Evolutionary conservation across 2,329 filamentous ascomycete species (phyloP).

Genomic region (Aspergillus quadricinctus): DNA sequence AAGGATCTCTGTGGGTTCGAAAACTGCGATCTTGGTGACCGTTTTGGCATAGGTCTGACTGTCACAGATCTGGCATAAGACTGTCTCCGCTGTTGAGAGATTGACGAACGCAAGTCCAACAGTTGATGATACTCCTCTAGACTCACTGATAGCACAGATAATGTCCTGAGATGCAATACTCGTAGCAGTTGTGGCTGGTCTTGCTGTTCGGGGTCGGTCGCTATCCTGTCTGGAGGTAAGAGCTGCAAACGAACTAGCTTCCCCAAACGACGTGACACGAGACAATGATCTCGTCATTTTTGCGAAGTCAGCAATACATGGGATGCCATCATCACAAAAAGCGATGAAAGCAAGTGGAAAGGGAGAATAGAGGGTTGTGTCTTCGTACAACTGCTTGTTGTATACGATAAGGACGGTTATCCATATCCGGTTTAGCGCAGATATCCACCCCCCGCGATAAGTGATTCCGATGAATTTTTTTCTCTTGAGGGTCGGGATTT

Average conservation of each 20-base stretch:
- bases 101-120: slow-evolving; percentile 87
- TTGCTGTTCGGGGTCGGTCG: slow-evolving; percentile 49
- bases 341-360: not conserved
- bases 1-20: slow-evolving; percentile 73
- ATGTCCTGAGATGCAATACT: slow-evolving; percentile 62
- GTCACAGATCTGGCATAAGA: slow-evolving; percentile 87
- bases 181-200: slow-evolving; percentile 52
- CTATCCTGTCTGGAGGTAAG: slow-evolving; percentile 32
- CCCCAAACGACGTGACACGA: slow-evolving; percentile 6
- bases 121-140: slow-evolving; percentile 77
- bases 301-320: not conserved
- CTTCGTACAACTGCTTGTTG: not conserved
- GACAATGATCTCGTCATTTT: slow-evolving; percentile 2
- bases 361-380: not conserved
- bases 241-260: slow-evolving; percentile 17
- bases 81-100: slow-evolving; percentile 74
- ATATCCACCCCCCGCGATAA: slow-evolving; percentile 14
- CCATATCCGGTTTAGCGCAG: slow-evolving; percentile 19
- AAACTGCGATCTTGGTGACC: slow-evolving; percentile 78
- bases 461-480: slow-evolving; percentile 14
- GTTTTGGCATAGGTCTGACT: slow-evolving; percentile 88
- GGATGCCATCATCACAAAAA: not conserved
- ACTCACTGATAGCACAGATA: slow-evolving; percentile 84
- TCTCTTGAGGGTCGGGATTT: slow-evolving; percentile 1
- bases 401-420: slow-evolving; percentile 1